Evolutionary conservation across 805 yeast species (phyloP).

Genomic region (Monosporozyma unispora): DNA sequence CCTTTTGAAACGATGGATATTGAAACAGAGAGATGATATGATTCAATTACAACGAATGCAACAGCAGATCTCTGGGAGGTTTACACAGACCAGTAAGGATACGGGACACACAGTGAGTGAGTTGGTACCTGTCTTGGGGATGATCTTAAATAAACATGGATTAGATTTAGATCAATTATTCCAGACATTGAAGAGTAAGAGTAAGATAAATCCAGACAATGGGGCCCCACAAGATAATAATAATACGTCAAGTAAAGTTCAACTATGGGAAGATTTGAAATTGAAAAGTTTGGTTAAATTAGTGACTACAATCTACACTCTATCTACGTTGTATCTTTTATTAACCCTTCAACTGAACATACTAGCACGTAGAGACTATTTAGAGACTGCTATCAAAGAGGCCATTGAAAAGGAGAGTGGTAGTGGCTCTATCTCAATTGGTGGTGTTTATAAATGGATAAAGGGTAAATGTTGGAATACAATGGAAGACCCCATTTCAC

Average conservation of each 20-base stretch:
- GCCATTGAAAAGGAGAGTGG: conserved; percentile 36
- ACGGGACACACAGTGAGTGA: conserved; percentile 78
- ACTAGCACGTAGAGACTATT: conserved; percentile 75
- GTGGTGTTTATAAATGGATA: not conserved
- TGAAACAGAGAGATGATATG: conserved; percentile 37
- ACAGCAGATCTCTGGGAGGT: conserved; percentile 70
- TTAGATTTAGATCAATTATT: conserved; percentile 24
- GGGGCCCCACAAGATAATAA: not conserved
- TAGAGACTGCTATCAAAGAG: conserved; percentile 65
- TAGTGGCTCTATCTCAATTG: not conserved
- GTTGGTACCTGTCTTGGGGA: conserved; percentile 64
- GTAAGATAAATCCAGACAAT: not conserved
- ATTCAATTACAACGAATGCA: conserved; percentile 51
- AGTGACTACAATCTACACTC: conserved; percentile 59
- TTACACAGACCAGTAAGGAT: conserved; percentile 87
- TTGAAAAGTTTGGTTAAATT: conserved; percentile 64
- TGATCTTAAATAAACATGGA: conserved; percentile 19
- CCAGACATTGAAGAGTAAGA: conserved; percentile 17
- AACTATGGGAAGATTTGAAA: conserved; percentile 81
- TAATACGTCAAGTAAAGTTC: conserved; percentile 40
- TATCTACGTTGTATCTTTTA: conserved; percentile 62
- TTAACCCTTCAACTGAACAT: conserved; percentile 83
- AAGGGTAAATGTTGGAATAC: not conserved
- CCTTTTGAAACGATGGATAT: conserved; percentile 25
- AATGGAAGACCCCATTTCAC: not conserved